These are phyloP conservation scores for Linnemannia hyalina DNA, from an alignment of 192 early-diverging fungal genomes.

Conservation along the genomic window DNA sequence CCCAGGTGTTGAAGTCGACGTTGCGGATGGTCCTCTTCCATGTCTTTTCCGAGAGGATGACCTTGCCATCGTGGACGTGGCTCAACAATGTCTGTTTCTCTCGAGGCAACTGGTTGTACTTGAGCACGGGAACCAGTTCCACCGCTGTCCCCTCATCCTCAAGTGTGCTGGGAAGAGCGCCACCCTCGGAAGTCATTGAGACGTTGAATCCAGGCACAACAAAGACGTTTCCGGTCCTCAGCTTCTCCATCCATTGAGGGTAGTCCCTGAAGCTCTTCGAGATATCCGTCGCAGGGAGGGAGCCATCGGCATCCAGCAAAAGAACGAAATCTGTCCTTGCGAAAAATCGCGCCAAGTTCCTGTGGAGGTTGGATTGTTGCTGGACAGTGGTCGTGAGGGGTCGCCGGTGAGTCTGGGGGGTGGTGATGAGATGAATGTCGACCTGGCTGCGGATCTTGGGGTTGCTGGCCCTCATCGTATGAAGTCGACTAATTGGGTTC, in stretches of 20 bases:
- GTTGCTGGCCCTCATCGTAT: conserved; percentile 54
- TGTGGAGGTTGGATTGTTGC: conserved; percentile 63
- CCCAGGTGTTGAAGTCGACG: conserved; percentile 63
- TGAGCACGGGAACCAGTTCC: conserved; percentile 15
- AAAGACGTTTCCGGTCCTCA: conserved; percentile 63
- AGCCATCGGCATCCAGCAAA: conserved; percentile 55
- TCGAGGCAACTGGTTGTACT: conserved; percentile 30
- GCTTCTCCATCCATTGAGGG: conserved; percentile 55
- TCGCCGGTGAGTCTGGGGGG: conserved; percentile 42
- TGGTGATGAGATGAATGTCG: conserved; percentile 63
- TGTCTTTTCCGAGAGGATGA: conserved; percentile 63
- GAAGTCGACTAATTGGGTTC: conserved; percentile 35
- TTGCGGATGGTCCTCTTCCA: conserved; percentile 67
- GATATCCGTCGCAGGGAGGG: conserved; percentile 58
- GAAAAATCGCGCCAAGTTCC: conserved; percentile 69
- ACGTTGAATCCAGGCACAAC: conserved; percentile 66
- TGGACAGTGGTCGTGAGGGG: conserved; percentile 28
- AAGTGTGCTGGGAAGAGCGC: background rate
- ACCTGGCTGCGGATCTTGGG: conserved; percentile 55
- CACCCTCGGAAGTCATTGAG: conserved; percentile 6
- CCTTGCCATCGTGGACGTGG: conserved; percentile 35
- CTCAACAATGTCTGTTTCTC: conserved; percentile 54
- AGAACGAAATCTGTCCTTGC: conserved; percentile 64
- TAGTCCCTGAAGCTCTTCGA: conserved; percentile 55
- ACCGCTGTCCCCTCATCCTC: background rate